Evolutionary conservation across 139 green algal species (phyloP).

Genomic region (Coelastrella sp.): DNA sequence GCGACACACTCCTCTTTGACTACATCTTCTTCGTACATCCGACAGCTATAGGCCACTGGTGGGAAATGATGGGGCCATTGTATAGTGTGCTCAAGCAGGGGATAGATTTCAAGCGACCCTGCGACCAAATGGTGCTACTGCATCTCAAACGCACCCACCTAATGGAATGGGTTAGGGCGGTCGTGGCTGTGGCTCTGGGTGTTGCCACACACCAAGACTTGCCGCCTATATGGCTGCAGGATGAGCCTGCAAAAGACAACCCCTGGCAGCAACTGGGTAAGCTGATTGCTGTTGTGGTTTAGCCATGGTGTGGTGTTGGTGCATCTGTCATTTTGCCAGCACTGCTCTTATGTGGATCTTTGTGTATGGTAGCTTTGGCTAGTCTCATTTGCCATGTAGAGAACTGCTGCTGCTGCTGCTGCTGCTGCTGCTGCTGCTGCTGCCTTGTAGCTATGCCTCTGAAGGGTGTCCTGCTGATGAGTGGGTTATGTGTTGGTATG

Average conservation of each 20-base stretch:
- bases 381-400: too few species aligned
- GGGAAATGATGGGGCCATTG: constrained; percentile 89
- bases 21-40: constrained; percentile 92
- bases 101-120: constrained; percentile 55
- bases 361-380: background rate
- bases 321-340: too few species aligned
- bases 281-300: constrained; percentile 3
- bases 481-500: constrained; percentile 85
- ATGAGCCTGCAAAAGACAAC: constrained; percentile 61
- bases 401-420: too few species aligned
- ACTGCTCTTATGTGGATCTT: background rate
- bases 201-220: constrained; percentile 65
- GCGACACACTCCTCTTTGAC: constrained; percentile 90
- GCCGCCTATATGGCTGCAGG: constrained; percentile 83
- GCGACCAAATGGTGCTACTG: constrained; percentile 76
- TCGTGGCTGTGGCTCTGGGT: constrained; percentile 70
- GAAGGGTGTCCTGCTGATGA: constrained; percentile 68
- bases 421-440: background rate
- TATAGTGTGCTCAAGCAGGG: constrained; percentile 68
- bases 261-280: constrained; percentile 79
- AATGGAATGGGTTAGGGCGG: constrained; percentile 86
- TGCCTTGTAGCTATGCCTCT: constrained; percentile 58
- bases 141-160: constrained; percentile 83
- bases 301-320: background rate
- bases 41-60: constrained; percentile 92